Evolutionary conservation across 2,329 filamentous ascomycete genomes (phyloP).

Genomic region (Trichoderma oligosporum): DNA sequence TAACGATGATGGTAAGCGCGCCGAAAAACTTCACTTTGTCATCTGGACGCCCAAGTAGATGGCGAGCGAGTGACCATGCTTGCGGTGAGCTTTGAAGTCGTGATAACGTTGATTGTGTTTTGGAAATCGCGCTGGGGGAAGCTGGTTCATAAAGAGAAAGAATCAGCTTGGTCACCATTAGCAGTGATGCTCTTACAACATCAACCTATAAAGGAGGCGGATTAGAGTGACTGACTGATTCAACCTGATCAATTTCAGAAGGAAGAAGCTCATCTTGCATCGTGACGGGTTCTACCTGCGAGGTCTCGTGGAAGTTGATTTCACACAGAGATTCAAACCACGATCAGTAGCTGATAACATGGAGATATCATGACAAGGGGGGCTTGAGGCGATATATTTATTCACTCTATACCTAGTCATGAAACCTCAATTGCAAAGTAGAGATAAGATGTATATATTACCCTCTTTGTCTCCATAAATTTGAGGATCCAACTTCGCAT

Average conservation of each 20-base stretch:
- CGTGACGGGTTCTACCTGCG: conserved; percentile 2
- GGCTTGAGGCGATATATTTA: background rate
- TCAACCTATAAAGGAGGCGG: background rate
- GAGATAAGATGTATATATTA: no score
- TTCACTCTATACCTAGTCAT: background rate
- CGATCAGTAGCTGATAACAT: background rate
- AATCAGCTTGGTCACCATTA: conserved; percentile 40
- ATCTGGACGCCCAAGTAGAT: conserved; percentile 64
- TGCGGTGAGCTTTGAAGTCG: conserved; percentile 71
- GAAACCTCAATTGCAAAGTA: background rate
- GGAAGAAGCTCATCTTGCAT: conserved; percentile 24
- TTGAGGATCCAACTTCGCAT: no score
- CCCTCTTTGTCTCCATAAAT: no score
- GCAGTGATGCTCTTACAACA: background rate
- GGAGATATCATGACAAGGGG: background rate
- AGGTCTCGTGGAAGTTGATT: background rate
- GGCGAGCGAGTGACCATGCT: conserved; percentile 83
- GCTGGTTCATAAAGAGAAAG: conserved; percentile 53
- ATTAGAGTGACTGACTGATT: conserved; percentile 22
- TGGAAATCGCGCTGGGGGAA: conserved; percentile 44
- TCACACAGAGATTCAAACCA: background rate
- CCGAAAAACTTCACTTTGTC: conserved; percentile 86
- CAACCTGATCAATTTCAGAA: conserved; percentile 26
- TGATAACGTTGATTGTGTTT: conserved; percentile 70
- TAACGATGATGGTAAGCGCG: conserved; percentile 87